Conservation (phyloP, 495 filamentous ascomycete genomes). For the Pseudevernia furfuracea region DNA sequence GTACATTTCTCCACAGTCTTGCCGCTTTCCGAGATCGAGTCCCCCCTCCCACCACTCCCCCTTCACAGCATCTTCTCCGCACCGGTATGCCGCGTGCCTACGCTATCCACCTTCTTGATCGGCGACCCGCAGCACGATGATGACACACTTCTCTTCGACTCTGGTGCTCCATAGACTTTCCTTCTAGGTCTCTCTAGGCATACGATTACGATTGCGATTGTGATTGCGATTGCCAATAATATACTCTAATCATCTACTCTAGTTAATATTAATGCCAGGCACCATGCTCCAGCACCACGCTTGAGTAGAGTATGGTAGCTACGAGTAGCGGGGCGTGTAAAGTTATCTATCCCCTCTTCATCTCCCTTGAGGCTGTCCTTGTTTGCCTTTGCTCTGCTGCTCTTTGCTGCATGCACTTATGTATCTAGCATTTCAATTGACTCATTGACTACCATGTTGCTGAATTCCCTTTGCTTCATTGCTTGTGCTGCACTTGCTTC, state of each 20-base stretch:
- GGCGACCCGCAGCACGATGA: not conserved
- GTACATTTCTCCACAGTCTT: not conserved
- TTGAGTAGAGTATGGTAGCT: too few species aligned
- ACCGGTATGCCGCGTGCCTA: not conserved
- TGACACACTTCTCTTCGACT: not conserved
- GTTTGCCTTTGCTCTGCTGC: not conserved
- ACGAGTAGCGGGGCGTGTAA: conserved; percentile 6
- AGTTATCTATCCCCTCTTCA: not conserved
- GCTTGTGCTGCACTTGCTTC: conserved; percentile 34
- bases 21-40: too few species aligned
- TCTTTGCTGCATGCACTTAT: not conserved
- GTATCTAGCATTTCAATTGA: conserved; percentile 1
- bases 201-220: not conserved
- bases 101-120: not conserved
- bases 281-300: too few species aligned
- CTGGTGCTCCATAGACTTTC: not conserved
- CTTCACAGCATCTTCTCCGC: not conserved
- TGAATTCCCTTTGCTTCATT: conserved; percentile 17
- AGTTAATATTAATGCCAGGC: not conserved
- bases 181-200: not conserved
- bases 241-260: too few species aligned
- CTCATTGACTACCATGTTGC: conserved; percentile 4
- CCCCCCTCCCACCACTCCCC: too few species aligned
- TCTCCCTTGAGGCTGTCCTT: not conserved
- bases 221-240: too few species aligned